Conservation (phyloP, 2,329 filamentous ascomycete genomes). For the Sporothrix sp. region DNA sequence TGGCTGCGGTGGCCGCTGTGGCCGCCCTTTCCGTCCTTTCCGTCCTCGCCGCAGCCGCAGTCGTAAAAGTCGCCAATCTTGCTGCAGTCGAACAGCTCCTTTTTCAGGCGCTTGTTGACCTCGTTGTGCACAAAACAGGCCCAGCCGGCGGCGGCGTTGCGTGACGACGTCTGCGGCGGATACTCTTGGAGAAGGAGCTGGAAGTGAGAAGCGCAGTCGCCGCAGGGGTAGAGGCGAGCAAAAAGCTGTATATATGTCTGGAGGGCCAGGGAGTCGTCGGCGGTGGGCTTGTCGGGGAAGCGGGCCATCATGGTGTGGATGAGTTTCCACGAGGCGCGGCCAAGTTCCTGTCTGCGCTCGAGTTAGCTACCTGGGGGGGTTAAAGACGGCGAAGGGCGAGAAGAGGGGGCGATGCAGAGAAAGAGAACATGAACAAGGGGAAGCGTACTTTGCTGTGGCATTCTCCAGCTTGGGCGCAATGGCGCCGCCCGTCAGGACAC, state of each 20-base stretch:
- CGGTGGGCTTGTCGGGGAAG: constrained; percentile 55
- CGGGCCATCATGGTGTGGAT: constrained; percentile 62
- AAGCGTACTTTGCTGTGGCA: constrained; percentile 61
- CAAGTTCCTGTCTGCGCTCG: constrained; percentile 38
- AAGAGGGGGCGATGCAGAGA: constrained; percentile 6
- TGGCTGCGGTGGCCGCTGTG: too few relatives aligned
- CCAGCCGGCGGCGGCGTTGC: constrained; percentile 57
- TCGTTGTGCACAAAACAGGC: constrained; percentile 59
- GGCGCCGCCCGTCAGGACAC: constrained; percentile 53
- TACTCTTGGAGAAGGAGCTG: constrained; percentile 50
- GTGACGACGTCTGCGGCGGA: constrained; percentile 54
- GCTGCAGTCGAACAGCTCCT: constrained; percentile 54
- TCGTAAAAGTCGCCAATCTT: constrained; percentile 63
- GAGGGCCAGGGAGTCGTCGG: constrained; percentile 52
- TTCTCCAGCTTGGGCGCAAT: constrained; percentile 78
- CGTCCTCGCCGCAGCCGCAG: constrained; percentile 60
- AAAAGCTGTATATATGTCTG: constrained; percentile 58
- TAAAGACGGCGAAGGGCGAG: background rate
- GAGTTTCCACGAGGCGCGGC: constrained; percentile 59
- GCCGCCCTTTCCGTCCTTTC: constrained; percentile 29
- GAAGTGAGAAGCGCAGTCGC: constrained; percentile 60
- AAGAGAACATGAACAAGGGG: background rate
- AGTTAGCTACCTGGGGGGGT: background rate
- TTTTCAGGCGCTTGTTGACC: constrained; percentile 54
- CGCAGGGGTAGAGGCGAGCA: constrained; percentile 59